Percentiles rank a stretch among this genome's conserved stretches.
phyloP scores from a whole-genome alignment of 2,329 filamentous ascomycete genomes.

The Fusarium burgessii region DNA sequence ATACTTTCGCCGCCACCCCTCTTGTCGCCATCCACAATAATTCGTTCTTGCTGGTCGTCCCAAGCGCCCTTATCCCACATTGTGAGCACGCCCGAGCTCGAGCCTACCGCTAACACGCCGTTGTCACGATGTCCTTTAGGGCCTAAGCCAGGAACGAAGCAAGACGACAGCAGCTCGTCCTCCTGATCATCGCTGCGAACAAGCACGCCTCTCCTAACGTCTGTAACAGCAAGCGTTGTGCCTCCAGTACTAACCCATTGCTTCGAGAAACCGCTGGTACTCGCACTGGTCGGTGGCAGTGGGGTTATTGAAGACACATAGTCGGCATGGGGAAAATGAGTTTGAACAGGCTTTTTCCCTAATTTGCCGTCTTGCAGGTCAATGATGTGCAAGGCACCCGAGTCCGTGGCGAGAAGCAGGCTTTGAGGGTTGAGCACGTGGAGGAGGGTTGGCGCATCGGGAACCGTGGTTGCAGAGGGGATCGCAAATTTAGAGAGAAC shows the following conservation, averaged over 20 bases:
- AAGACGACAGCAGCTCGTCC: conserved; percentile 87
- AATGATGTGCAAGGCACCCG: conserved; percentile 87
- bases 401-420: conserved; percentile 90
- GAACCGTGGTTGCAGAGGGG: conserved; percentile 65
- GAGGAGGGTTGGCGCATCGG: conserved; percentile 83
- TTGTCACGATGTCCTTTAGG: conserved; percentile 74
- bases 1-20: conserved; percentile 78
- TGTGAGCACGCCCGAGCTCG: conserved; percentile 83
- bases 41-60: conserved; percentile 94
- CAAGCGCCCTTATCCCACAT: conserved; percentile 95
- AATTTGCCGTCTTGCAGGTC: conserved; percentile 78
- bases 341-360: conserved; percentile 76
- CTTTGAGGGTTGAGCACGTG: conserved; percentile 89
- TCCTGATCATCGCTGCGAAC: conserved; percentile 95
- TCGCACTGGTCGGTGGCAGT: conserved; percentile 81
- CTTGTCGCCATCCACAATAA: conserved; percentile 75
- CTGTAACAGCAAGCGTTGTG: conserved; percentile 89
- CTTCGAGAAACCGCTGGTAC: conserved; percentile 89
- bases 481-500: conserved; percentile 87
- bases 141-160: conserved; percentile 81
- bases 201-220: conserved; percentile 86
- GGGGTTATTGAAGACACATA: conserved; percentile 91
- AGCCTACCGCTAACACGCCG: conserved; percentile 81
- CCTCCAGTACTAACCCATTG: conserved; percentile 96
- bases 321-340: conserved; percentile 89